Evolutionary conservation across 306 rosid species (phyloP).

Genomic region (Urtica urens): DNA sequence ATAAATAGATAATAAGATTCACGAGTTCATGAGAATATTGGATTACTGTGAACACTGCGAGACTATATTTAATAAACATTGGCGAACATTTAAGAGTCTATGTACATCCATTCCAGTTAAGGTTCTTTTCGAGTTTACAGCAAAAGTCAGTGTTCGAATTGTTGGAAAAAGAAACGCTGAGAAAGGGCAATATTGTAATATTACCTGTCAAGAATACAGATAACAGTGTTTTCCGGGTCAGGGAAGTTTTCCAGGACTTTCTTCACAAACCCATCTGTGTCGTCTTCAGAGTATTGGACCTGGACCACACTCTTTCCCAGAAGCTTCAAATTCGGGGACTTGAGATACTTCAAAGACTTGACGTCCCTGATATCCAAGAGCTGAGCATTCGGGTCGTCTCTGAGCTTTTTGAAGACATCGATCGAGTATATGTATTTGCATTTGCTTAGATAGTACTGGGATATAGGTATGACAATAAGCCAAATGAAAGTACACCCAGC

Average conservation of each 20-base stretch:
- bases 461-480: slow-evolving; percentile 60
- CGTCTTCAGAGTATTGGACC: slow-evolving; percentile 48
- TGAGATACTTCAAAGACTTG: slow-evolving; percentile 40
- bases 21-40: no score
- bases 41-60: no score
- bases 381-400: slow-evolving; percentile 50
- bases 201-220: slow-evolving; percentile 70
- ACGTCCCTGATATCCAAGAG: slow-evolving; percentile 68
- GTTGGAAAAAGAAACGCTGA: not conserved
- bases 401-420: slow-evolving; percentile 58
- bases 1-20: no score
- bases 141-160: not conserved
- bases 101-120: no score
- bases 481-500: slow-evolving; percentile 69
- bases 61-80: no score
- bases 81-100: no score
- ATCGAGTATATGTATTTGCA: slow-evolving; percentile 64
- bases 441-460: slow-evolving; percentile 44
- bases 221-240: slow-evolving; percentile 42
- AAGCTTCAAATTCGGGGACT: slow-evolving; percentile 65
- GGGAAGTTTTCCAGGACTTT: slow-evolving; percentile 40
- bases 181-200: slow-evolving; percentile 12
- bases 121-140: not conserved
- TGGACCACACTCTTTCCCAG: slow-evolving; percentile 52
- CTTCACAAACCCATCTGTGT: slow-evolving; percentile 62